phyloP scores from a whole-genome alignment of 2,329 filamentous ascomycete genomes.

The Arthrobotrys megalospora region DNA sequence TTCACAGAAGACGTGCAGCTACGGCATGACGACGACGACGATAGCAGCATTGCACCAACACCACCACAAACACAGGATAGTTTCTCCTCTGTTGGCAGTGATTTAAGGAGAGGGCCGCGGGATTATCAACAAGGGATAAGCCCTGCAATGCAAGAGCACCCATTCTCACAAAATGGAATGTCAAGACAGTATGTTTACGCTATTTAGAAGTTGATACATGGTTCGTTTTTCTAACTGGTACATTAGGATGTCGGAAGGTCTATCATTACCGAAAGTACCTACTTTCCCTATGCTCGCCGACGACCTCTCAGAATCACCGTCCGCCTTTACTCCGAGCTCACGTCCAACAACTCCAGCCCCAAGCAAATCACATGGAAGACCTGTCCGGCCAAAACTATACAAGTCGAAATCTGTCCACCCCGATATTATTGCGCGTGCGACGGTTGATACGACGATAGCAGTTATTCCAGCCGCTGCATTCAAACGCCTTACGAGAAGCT shows the following conservation, averaged over 20 bases:
- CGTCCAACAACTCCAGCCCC: constrained; percentile 67
- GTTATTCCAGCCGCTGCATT: constrained; percentile 98
- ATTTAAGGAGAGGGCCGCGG: constrained; percentile 20
- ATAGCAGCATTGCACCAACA: constrained; percentile 60
- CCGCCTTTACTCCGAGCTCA: constrained; percentile 63
- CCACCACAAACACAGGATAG: constrained; percentile 45
- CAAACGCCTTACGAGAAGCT: constrained; percentile 89
- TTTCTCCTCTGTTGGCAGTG: constrained; percentile 38
- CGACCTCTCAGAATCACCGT: constrained; percentile 63
- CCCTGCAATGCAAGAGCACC: constrained; percentile 26
- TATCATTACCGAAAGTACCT: constrained; percentile 76
- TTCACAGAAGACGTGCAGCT: constrained; percentile 96
- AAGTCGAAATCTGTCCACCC: constrained; percentile 85
- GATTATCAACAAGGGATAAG: constrained; percentile 33
- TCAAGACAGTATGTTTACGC: constrained; percentile 43
- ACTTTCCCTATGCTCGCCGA: constrained; percentile 79
- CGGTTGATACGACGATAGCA: constrained; percentile 96
- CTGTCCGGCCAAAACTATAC: constrained; percentile 66
- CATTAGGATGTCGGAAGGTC: constrained; percentile 47
- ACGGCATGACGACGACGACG: constrained; percentile 78
- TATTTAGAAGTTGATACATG: not conserved
- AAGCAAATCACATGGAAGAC: constrained; percentile 26
- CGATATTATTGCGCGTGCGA: constrained; percentile 95
- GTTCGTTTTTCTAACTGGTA: not conserved
- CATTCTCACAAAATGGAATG: constrained; percentile 39